Conservation (phyloP, 2,329 filamentous ascomycete species). For the Stachybotrys elegans region DNA sequence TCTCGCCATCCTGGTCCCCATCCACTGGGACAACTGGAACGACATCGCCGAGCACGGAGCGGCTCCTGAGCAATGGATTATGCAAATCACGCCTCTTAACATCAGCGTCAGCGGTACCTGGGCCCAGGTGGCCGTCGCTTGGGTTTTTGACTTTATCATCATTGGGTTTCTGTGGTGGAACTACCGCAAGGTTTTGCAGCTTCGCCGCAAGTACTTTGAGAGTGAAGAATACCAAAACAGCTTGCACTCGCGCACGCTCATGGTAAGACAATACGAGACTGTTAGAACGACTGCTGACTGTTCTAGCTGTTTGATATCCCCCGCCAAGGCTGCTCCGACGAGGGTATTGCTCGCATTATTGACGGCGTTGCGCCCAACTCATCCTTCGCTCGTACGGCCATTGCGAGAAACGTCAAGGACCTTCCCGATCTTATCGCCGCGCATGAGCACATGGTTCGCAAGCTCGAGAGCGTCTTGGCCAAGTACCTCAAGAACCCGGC, state of each 20-base stretch:
- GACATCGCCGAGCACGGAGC: conserved; percentile 29
- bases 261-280: conserved; percentile 40
- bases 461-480: conserved; percentile 77
- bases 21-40: conserved; percentile 66
- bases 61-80: conserved; percentile 40
- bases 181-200: conserved; percentile 65
- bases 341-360: conserved; percentile 80
- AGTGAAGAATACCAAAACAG: conserved; percentile 84
- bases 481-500: conserved; percentile 88
- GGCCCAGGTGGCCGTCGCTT: conserved; percentile 55
- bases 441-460: conserved; percentile 74
- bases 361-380: conserved; percentile 75
- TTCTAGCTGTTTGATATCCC: conserved; percentile 77
- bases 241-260: conserved; percentile 68
- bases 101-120: conserved; percentile 50
- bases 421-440: conserved; percentile 80
- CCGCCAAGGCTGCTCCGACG: conserved; percentile 69
- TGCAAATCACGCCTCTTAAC: conserved; percentile 54
- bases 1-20: conserved; percentile 72
- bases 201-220: conserved; percentile 78
- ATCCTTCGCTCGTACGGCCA: conserved; percentile 71
- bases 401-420: conserved; percentile 89
- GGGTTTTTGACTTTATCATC: conserved; percentile 68
- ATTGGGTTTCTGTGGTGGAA: conserved; percentile 86
- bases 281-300: conserved; percentile 3